These are phyloP conservation scores for Cyphellophora europaea DNA, from an alignment of 2,329 filamentous ascomycete genomes.

Conservation along the genomic window DNA sequence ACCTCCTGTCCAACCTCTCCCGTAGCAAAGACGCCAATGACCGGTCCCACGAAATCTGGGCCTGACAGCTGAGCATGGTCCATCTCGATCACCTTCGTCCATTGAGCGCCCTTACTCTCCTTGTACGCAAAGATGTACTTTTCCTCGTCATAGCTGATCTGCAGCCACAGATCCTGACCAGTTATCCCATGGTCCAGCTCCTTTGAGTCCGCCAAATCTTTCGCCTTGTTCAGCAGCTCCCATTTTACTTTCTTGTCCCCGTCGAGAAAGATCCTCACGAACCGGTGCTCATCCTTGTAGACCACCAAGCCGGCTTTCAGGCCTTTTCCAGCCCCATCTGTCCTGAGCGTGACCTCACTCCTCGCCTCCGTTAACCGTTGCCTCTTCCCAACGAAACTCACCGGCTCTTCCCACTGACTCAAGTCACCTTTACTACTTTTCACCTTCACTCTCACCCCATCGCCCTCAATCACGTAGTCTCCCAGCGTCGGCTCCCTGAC, in stretches of 20 bases:
- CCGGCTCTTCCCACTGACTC: not conserved
- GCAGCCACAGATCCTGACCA: not conserved
- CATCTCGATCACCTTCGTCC: conserved; percentile 6
- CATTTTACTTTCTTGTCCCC: not conserved
- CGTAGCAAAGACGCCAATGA: conserved; percentile 24
- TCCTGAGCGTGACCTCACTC: not conserved
- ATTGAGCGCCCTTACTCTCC: not conserved
- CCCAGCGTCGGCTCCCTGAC: not conserved
- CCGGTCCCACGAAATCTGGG: conserved; percentile 25
- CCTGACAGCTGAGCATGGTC: conserved; percentile 23
- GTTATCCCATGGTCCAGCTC: not conserved
- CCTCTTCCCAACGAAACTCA: conserved; percentile 1
- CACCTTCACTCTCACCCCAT: not conserved
- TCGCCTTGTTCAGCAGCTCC: not conserved
- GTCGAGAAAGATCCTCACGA: conserved; percentile 16
- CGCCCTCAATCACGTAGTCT: not conserved
- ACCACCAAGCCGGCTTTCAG: conserved; percentile 12
- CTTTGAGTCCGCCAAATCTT: not conserved
- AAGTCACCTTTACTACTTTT: conserved; percentile 1
- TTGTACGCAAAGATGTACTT: not conserved
- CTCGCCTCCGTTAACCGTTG: conserved; percentile 1
- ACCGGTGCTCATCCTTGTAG: conserved; percentile 21
- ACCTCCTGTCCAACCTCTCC: conserved; percentile 2
- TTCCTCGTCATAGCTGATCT: not conserved
- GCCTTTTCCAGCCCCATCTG: not conserved